phyloP scores from a whole-genome alignment of 2,329 filamentous ascomycete genomes.

The Sclerotiophoma versabilis region DNA sequence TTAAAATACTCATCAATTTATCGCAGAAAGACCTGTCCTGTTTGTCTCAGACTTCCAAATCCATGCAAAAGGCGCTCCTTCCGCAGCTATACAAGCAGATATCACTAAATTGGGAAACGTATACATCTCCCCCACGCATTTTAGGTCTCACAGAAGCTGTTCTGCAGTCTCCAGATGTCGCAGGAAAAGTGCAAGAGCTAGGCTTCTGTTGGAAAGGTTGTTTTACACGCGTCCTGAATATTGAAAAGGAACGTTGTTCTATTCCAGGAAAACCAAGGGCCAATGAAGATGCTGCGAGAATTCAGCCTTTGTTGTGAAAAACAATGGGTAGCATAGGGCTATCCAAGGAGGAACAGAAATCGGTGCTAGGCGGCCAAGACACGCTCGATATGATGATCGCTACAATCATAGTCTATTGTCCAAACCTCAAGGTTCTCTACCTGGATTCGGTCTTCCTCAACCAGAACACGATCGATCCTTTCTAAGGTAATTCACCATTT shows the following conservation, averaged over 20 bases:
- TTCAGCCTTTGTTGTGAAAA: neutral
- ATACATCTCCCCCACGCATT: slow-evolving; percentile 2
- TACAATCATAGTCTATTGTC: slow-evolving; percentile 3
- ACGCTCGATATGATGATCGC: slow-evolving; percentile 1
- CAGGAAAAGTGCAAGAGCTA: slow-evolving; percentile 7
- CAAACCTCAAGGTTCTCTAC: slow-evolving; percentile 2
- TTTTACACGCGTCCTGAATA: neutral
- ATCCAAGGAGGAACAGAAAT: neutral
- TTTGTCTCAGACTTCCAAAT: slow-evolving; percentile 9
- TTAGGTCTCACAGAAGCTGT: neutral
- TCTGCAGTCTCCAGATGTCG: neutral
- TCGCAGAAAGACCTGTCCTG: slow-evolving; percentile 3
- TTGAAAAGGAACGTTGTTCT: neutral
- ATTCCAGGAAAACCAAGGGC: slow-evolving; percentile 1
- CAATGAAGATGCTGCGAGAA: neutral
- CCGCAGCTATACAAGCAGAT: slow-evolving; percentile 6
- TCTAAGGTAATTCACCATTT: neutral
- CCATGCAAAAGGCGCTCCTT: slow-evolving; percentile 1
- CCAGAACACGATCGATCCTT: slow-evolving; percentile 4
- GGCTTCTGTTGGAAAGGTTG: neutral
- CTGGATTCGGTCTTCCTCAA: slow-evolving; percentile 5
- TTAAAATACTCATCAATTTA: neutral
- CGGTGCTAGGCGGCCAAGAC: neutral
- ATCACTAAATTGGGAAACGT: slow-evolving; percentile 2
- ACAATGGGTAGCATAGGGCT: neutral